These are phyloP conservation scores for Neurospora tetraspora DNA, from an alignment of 495 filamentous ascomycete genomes.

Conservation along the genomic window DNA sequence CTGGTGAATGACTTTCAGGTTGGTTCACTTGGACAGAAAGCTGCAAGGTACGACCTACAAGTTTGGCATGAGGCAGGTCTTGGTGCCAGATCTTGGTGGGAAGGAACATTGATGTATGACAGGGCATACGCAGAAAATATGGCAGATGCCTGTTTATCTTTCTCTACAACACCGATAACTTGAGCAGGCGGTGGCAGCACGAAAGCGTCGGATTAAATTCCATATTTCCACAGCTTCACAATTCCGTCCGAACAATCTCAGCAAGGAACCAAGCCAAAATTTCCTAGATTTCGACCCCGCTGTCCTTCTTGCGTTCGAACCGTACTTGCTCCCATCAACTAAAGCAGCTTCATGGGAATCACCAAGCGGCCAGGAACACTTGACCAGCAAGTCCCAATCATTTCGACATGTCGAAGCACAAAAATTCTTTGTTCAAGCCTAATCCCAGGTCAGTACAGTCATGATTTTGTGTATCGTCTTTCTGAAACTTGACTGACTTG, in stretches of 20 bases:
- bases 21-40: not conserved
- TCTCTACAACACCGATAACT: not conserved
- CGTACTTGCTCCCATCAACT: not conserved
- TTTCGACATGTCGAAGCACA: not conserved
- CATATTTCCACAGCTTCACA: not conserved
- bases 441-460: not conserved
- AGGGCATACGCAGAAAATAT: not conserved
- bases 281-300: not conserved
- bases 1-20: constrained; percentile 42
- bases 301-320: not conserved
- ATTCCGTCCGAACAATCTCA: not conserved
- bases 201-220: not conserved
- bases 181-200: not conserved
- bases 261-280: not conserved
- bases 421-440: not conserved
- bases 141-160: not conserved
- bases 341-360: not conserved
- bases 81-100: not conserved
- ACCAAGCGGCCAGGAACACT: not conserved
- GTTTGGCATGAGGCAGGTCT: not conserved
- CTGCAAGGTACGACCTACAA: not conserved
- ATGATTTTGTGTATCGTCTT: not conserved
- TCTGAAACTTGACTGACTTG: not conserved
- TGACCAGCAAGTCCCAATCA: not conserved
- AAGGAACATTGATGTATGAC: not conserved